Base-by-base conservation (phyloP, 306 rosid genomes). In the Nissolia schottii region DNA sequence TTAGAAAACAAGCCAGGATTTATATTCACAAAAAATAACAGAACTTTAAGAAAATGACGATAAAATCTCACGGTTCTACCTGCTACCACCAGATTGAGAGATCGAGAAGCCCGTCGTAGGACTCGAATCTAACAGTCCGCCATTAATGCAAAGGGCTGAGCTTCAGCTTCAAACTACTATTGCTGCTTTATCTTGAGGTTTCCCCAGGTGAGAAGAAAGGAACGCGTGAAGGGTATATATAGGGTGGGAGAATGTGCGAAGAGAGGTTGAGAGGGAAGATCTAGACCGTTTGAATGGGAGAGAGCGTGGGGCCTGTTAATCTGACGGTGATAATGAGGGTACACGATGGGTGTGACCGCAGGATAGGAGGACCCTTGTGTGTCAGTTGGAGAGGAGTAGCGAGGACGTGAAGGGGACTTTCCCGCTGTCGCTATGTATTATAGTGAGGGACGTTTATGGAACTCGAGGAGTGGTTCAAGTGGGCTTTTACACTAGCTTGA, bases 111-210 rank as follows among this genome's bases (percentile, higher is more conserved):
- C 31, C 2, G 59, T 4, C 1, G 11, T 32, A 4, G 34, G 11
- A 31, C 71, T 75, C 22, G 35, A 59, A 76, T 25, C 79, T 68
- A 83, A 50, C 51, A 76, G 22, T 64, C 37, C 55, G 67, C 63
- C 85, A 76, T 65, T 57, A 31, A 64, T 59, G 43, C 71, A 16
- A 59, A 1, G 3, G 65, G 48, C 76, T 54, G 62, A 66, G 77
- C 73, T 82, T 5, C 8, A 23, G 24, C 45, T 55, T 40, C 31
- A 2, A n/a, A 45, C 31, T 41, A n/a, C 67, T 57, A 2, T 12
- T 41, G 34, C 40, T 46, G 50, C 73, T 77, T 25, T 16, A 46
- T 20, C 48, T 73, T 64, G 71, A 46, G 71, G 67, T 71, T 71
- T 78, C 9, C 43, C 35, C 6, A 31, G 56, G 48, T 63, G 63